These are phyloP conservation scores for Hericium alpestre DNA, from an alignment of 768 basidiomycete species.

Conservation along the genomic window DNA sequence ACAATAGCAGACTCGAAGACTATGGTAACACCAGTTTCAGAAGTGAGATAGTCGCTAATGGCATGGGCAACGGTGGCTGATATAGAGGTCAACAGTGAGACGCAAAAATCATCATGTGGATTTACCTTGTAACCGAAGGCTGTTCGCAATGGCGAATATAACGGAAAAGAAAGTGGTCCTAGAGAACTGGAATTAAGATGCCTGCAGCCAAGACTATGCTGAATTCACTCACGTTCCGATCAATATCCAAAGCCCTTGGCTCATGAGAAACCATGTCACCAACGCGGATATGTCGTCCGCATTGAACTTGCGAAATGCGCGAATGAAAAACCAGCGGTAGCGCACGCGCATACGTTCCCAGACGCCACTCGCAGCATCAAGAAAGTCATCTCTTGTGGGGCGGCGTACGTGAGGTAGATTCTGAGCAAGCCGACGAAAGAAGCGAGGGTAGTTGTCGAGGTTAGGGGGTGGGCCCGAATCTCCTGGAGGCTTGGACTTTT, in stretches of 20 bases:
- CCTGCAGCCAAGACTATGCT: neutral
- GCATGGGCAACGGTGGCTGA: slow-evolving; percentile 76
- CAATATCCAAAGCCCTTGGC: slow-evolving; percentile 91
- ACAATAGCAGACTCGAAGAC: slow-evolving; percentile 98
- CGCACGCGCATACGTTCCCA: slow-evolving; percentile 82
- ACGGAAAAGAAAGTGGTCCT: slow-evolving; percentile 96
- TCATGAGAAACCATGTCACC: slow-evolving; percentile 90
- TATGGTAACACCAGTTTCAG: slow-evolving; percentile 86
- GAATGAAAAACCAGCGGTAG: slow-evolving; percentile 97
- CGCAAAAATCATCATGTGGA: neutral
- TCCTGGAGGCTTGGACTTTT: neutral
- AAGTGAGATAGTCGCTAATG: slow-evolving; percentile 87
- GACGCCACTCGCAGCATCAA: slow-evolving; percentile 78
- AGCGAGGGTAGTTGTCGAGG: slow-evolving; percentile 65
- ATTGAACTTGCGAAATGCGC: slow-evolving; percentile 89
- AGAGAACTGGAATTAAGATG: neutral
- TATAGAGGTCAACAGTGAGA: slow-evolving; percentile 6
- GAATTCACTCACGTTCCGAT: slow-evolving; percentile 69
- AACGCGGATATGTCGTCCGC: slow-evolving; percentile 97
- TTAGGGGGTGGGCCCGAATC: slow-evolving; percentile 23
- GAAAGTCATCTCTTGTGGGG: slow-evolving; percentile 83
- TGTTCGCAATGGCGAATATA: slow-evolving; percentile 81
- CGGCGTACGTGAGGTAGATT: slow-evolving; percentile 68
- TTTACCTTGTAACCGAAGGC: slow-evolving; percentile 70
- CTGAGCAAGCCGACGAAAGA: slow-evolving; percentile 68